Base-by-base conservation (phyloP, 768 basidiomycete genomes). In the Plicaturopsis crispa region DNA sequence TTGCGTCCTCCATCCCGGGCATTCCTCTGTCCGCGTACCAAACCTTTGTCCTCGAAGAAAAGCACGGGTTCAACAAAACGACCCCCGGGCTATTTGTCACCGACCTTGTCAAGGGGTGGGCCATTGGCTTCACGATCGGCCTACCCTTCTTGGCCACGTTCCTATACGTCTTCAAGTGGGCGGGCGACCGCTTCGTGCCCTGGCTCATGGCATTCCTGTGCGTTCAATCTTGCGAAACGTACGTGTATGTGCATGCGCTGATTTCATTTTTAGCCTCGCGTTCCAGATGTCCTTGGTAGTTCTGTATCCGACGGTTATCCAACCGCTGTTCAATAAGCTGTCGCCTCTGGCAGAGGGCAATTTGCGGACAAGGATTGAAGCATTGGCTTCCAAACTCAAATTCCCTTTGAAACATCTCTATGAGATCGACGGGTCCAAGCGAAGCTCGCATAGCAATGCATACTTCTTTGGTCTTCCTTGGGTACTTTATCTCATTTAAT, bases 391-490 rank as follows among this genome's bases (percentile, higher is more conserved):
- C 28, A 82, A 80, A 52, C 81, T 98, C 50, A 78, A 82, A 41
- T 99, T 98, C 74, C 94, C 96, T 0, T 66, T 97, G 40, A 96
- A 84, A 53, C 84, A 93, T 58, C 59, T 99, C 37, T 98, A 94
- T 57, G 91, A 96, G 57, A 97, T 98, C 48, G 93, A 98, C 54
- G 96, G 96, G 20, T 91, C 86, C 24, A 96, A 96, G 66, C 79
- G 94, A 34, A 89, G 84, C 60, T 84, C 88, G 2, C 94, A 99
- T 62, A 86, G 83, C 49, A 97, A 97, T 48, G 93, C 93, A n/a
- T 98, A 96, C 66, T 97, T 97, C 70, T 97, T 91, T 47, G 94
- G 94, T 42, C 73, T 97, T 10, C 94, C 93, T 1, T 93, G 91
- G 84, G 89, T 88, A 35, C 30, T 69, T 6, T 8, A 20, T 31